phyloP scores from a whole-genome alignment of 1,284 basidiomycete species.

The Fomitopsis betulina region DNA sequence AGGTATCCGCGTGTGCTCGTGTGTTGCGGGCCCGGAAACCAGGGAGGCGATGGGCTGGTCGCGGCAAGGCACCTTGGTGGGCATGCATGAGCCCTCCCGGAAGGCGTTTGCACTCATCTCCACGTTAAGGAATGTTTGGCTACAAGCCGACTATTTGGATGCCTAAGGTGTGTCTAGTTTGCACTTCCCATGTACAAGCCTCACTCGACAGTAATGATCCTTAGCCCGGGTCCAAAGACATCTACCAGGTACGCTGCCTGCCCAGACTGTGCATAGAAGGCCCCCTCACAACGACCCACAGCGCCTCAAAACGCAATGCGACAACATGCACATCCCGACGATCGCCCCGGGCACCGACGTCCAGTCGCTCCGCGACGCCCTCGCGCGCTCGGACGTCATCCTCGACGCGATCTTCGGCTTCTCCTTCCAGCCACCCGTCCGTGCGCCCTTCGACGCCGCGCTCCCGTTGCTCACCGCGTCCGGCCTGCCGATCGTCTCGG shows the following conservation, averaged over 20 bases:
- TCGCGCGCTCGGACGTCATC: conserved; percentile 75
- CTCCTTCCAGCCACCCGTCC: conserved; percentile 87
- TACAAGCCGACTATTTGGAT: conserved; percentile 85
- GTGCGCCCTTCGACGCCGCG: conserved; percentile 81
- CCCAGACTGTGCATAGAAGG: not conserved
- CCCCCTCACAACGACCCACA: conserved; percentile 22
- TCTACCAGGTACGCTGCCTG: conserved; percentile 59
- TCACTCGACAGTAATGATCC: not conserved
- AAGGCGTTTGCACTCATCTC: not conserved
- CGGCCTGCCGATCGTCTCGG: conserved; percentile 76
- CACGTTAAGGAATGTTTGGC: conserved; percentile 73
- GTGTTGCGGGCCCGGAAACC: conserved; percentile 95
- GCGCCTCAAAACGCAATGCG: conserved; percentile 83
- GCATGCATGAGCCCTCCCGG: conserved; percentile 15
- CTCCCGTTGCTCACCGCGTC: conserved; percentile 66
- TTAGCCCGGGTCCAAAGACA: conserved; percentile 84
- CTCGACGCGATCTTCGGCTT: conserved; percentile 98
- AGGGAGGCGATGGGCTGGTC: conserved; percentile 96
- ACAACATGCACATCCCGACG: conserved; percentile 79
- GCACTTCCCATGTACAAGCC: not conserved
- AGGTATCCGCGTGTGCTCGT: conserved; percentile 78
- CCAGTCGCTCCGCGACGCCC: conserved; percentile 45
- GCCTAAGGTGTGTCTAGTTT: conserved; percentile 66
- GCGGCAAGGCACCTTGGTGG: conserved; percentile 90
- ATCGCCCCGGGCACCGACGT: conserved; percentile 49